Percentiles rank a stretch among this genome's conserved stretches.
phyloP scores from a whole-genome alignment of 2,329 filamentous ascomycete species.

The Fusarium sp. region DNA sequence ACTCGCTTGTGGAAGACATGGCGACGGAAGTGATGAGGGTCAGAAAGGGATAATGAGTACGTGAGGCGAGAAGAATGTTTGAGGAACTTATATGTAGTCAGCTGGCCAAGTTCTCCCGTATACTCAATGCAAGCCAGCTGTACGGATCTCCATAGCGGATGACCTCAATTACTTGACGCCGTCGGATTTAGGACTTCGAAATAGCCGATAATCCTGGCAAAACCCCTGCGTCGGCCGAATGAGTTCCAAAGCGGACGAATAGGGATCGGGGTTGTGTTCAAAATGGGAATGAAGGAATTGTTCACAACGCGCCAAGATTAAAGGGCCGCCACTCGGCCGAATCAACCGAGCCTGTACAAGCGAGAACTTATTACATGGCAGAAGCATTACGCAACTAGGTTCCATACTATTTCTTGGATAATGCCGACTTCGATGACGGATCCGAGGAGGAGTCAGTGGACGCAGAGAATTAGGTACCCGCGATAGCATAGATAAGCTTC shows the following conservation, averaged over 20 bases:
- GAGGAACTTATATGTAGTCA: neutral
- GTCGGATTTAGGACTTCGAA: neutral
- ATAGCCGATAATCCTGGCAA: neutral
- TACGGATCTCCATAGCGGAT: neutral
- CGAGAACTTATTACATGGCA: too few species aligned
- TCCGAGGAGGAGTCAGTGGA: neutral
- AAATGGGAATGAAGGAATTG: neutral
- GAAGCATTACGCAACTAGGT: too few species aligned
- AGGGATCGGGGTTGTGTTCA: rapidly evolving
- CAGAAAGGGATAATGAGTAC: neutral
- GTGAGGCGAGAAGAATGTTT: too few species aligned
- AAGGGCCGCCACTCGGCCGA: neutral
- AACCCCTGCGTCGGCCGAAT: neutral
- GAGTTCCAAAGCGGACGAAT: rapidly evolving
- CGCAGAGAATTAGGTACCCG: neutral
- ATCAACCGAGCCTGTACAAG: neutral
- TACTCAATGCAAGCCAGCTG: rapidly evolving
- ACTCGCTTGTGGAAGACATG: neutral
- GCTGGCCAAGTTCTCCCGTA: neutral
- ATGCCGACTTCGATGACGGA: neutral
- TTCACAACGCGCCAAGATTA: neutral
- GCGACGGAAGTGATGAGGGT: rapidly evolving
- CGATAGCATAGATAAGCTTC: neutral
- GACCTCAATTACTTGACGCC: too few species aligned
- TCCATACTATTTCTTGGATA: too few species aligned